Base-by-base conservation (phyloP, 441 rosid genomes). In the Viola pubescens region DNA sequence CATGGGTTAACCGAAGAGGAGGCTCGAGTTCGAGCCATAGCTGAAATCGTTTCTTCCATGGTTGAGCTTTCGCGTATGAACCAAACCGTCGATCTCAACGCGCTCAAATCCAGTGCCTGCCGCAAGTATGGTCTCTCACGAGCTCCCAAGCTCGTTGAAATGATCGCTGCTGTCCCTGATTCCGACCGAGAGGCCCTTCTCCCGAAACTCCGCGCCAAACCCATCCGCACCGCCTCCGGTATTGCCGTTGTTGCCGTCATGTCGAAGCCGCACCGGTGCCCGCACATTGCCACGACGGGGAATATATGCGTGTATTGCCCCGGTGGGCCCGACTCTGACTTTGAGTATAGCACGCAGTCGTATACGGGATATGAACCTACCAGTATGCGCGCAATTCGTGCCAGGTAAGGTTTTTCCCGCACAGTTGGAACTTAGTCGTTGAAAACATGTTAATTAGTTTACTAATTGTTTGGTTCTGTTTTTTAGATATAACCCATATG, bases 181-280 rank as follows among this genome's bases (percentile, higher is more conserved):
- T 82, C 95, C 0, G 97, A 94, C 65, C 88, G 96, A 19, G 95
- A 83, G 52, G 74, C 94, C 19, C 83, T 94, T 13, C 90, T 94
- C 37, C 99, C 97, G 4, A 90, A 88, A 70, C 95, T 94, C 63
- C 91, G 95, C 6, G 99, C 99, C 26, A 90, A 94, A 75, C 99
- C 97, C 6, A 94, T 90, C 34, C 81, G 99, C 50, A 94, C 99
- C 0, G 99, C 97, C 14, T 94, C 97, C 0, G 97, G 99, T 11
- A 94, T 94, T 40, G 99, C 97, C 26, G 95, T 94, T 9, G 99
- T 88, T 57, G 99, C 97, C 40, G 99, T 90, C 62, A 94, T 88
- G 97, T 94, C 99, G 71, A 90, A 90, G 83, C 99, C 99, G 8
- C 99, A 94, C 48, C 80, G 96, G 47, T 94, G 99, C 55, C 99